Percentiles rank a stretch among this genome's conserved stretches.
phyloP scores from a whole-genome alignment of 352 stramenopile species.

The Phytophthora colocasiae region DNA sequence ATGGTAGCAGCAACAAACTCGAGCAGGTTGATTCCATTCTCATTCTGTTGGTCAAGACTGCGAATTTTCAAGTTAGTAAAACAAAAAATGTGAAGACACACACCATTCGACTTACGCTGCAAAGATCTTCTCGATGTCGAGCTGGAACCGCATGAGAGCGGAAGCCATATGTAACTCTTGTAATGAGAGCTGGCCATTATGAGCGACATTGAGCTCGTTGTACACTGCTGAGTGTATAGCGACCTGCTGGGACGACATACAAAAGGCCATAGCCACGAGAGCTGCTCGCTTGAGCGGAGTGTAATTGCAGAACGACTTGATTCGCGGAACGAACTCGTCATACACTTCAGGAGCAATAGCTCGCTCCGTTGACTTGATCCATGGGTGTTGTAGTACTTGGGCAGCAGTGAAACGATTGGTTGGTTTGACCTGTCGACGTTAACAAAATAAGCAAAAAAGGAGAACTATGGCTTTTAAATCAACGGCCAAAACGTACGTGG shows the following conservation, averaged over 20 bases:
- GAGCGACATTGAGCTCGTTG: slow-evolving; percentile 81
- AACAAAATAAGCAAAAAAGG: background rate
- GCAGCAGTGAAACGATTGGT: slow-evolving; percentile 62
- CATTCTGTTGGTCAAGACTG: slow-evolving; percentile 78
- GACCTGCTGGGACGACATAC: slow-evolving; percentile 66
- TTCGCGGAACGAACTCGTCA: slow-evolving; percentile 67
- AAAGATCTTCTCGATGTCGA: slow-evolving; percentile 76
- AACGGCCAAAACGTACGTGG: slow-evolving; percentile 43
- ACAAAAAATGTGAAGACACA: background rate
- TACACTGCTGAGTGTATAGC: slow-evolving; percentile 68
- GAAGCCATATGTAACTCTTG: slow-evolving; percentile 64
- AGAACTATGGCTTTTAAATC: background rate
- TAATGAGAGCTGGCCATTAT: slow-evolving; percentile 77
- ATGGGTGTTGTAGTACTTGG: slow-evolving; percentile 72
- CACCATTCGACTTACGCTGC: slow-evolving; percentile 42
- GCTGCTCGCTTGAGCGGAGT: slow-evolving; percentile 64
- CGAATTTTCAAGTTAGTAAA: slow-evolving; percentile 1
- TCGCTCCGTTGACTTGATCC: slow-evolving; percentile 67
- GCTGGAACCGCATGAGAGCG: slow-evolving; percentile 58
- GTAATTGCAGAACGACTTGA: slow-evolving; percentile 78
- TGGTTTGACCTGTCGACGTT: slow-evolving; percentile 45
- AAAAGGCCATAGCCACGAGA: slow-evolving; percentile 77
- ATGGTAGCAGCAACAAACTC: slow-evolving; percentile 84
- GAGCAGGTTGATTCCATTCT: slow-evolving; percentile 77
- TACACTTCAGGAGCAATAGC: slow-evolving; percentile 51